Base-by-base conservation (phyloP, 257 asterid species). In the Nicotiana noctiflora region DNA sequence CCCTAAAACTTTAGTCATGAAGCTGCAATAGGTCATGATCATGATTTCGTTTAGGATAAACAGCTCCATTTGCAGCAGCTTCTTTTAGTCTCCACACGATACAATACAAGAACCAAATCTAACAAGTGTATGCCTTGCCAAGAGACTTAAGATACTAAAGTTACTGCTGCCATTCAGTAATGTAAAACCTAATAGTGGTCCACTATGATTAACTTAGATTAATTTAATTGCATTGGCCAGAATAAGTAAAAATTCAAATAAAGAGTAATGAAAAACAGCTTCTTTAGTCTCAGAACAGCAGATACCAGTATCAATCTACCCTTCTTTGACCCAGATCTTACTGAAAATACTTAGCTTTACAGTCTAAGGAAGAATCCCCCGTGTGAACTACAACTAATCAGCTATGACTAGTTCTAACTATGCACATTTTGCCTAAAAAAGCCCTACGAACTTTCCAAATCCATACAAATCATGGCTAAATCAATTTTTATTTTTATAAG, bases 31-130 rank as follows among this genome's bases (percentile, higher is more conserved):
- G 77, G 77, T 44, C 21, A 21, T 11, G 34, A 70, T 70, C 37
- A 21, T 51, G 55, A 6, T 70, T 70, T 12, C 17, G 4, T 21
- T 21, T 70, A 70, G 8, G 25, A 44, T 44, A 21, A 70, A 70
- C 59, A 70, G 59, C 77, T 70, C 59, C 59, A 70, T n/a, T n/a
- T n/a, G n/a, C n/a, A n/a, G 34, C 32, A 70, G 77, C 77, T 70
- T 40, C 1, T 70, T 70, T 44, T 44, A 13, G 37, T 21, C 44
- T 70, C 37, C 77, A 70, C 37, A 70, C 0, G 13, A 70, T 70
- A 70, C 59, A 70, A 6, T 13, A 70, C 59, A 7, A 70, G 37
- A 44, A 70, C 13, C 37, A 70, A 12, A 44, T 44, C 55, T 12
- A 21, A 44, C 59, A 70, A 44, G 34, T 44, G 19, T 70, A 70